Base-by-base conservation (phyloP, 2,329 filamentous ascomycete genomes). In the Phialophora macrospora region DNA sequence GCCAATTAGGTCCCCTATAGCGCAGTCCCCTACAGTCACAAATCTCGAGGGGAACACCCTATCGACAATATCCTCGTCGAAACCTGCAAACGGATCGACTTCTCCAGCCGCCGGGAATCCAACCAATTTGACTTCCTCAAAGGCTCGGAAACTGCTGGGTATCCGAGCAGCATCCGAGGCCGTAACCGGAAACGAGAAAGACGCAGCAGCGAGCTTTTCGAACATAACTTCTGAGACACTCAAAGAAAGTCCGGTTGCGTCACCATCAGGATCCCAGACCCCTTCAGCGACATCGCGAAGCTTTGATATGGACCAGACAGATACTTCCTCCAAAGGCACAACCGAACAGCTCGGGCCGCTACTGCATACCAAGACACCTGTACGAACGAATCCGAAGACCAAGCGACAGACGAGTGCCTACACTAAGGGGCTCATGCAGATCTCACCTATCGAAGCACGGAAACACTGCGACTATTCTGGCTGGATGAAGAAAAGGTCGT, bases 401-500 rank as follows among this genome's bases (percentile, higher is more conserved):
- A 99, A 99, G 81, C 96, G 98, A 76, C 89, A 92, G 64, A 99
- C 95, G 0, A 97, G 93, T 74, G 95, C 95, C 0, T 99, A 98
- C 78, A 91, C 89, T 20, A 89, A 91, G 32, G 95, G 95, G 0
- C 80, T 98, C 48, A 85, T 91, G 72, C 93, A 93, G 77, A 90
- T 94, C 66, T 81, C 86, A 0, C 95, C 95, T 0, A 83, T 88
- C 62, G 92, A 97, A 75, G 93, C 94, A 67, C 95, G 97, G 78
- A 81, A 88, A 68, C 88, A 87, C 67, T 94, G 92, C 62, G 94
- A 99, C 75, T 98, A 97, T 77, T 94, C 90, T 73, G 95, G 95
- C 1, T 99, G 95, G 95, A 99, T 99, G 95, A 98, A 95, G 83
- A 99, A 99, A 84, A 93, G 96, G 79, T 97, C 92, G 66, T 94